Evolutionary conservation across 2,329 filamentous ascomycete species (phyloP).

Genomic region (Talaromyces sp.): DNA sequence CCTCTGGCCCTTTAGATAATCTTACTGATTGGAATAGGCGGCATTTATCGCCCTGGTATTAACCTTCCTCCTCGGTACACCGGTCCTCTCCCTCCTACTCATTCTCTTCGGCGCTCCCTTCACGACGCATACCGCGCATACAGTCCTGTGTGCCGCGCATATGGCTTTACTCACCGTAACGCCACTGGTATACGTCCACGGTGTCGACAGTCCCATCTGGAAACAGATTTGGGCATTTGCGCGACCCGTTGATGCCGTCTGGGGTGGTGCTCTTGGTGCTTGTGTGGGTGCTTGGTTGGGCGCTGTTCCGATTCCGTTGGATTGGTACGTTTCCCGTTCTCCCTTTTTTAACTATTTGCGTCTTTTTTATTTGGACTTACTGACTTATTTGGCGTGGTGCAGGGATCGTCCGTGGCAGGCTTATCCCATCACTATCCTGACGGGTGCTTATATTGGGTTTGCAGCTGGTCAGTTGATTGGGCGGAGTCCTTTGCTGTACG

Average conservation of each 20-base stretch:
- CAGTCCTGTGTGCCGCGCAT: constrained; percentile 75
- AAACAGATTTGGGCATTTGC: constrained; percentile 64
- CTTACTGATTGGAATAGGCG: constrained; percentile 49
- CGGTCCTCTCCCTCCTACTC: constrained; percentile 59
- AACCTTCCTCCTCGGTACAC: constrained; percentile 51
- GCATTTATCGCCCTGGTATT: constrained; percentile 65
- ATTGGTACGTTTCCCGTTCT: constrained; percentile 60
- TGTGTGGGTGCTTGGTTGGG: constrained; percentile 85
- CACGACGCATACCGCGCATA: constrained; percentile 75
- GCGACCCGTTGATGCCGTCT: constrained; percentile 76
- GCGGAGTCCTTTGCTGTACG: constrained; percentile 26
- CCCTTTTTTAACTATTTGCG: neutral
- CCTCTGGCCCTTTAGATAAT: no score
- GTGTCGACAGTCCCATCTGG: constrained; percentile 71
- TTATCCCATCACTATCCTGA: constrained; percentile 90
- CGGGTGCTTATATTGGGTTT: constrained; percentile 77
- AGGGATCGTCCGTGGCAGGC: constrained; percentile 97
- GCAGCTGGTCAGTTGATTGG: constrained; percentile 53
- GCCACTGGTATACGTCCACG: constrained; percentile 81
- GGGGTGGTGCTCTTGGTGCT: constrained; percentile 75
- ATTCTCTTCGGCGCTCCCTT: constrained; percentile 90
- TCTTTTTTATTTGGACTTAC: neutral
- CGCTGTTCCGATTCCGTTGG: constrained; percentile 89
- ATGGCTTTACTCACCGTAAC: constrained; percentile 74
- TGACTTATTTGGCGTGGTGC: constrained; percentile 12